Percentiles rank a stretch among this genome's conserved stretches.
Conservation (phyloP, 805 yeast species). For the Hanseniaspora occidentalis region DNA sequence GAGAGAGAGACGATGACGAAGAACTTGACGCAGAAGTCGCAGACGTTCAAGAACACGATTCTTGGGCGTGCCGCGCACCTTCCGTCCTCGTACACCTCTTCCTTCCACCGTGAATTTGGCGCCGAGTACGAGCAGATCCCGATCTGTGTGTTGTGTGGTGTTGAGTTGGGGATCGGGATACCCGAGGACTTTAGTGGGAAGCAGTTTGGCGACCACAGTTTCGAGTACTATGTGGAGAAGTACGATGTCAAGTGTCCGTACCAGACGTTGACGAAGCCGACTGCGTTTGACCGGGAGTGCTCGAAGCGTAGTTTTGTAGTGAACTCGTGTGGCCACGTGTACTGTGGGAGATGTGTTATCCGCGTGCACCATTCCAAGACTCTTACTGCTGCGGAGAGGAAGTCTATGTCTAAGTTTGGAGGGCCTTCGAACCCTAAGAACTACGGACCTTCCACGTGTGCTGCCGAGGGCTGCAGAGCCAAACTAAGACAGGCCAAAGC, state of each 20-base stretch:
- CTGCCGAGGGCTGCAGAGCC: constrained; percentile 37
- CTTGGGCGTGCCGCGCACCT: constrained; percentile 13
- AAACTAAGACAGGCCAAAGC: constrained; percentile 33
- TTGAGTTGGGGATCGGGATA: constrained; percentile 60
- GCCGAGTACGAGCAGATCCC: constrained; percentile 27
- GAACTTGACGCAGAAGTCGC: constrained; percentile 16
- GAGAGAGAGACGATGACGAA: constrained; percentile 18
- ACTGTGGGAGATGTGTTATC: constrained; percentile 75
- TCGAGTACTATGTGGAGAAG: constrained; percentile 22
- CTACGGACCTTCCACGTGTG: constrained; percentile 48
- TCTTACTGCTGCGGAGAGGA: constrained; percentile 14
- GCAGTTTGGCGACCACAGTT: constrained; percentile 14
- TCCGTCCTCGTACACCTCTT: constrained; percentile 22
- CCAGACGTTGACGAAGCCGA: constrained; percentile 38
- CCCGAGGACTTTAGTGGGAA: constrained; percentile 35
- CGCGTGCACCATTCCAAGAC: constrained; percentile 37
- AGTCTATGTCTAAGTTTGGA: constrained; percentile 12
- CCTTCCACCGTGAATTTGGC: constrained; percentile 17
- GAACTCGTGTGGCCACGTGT: constrained; percentile 70
- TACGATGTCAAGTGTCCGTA: constrained; percentile 48
- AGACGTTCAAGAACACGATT: constrained; percentile 16
- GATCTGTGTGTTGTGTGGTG: constrained; percentile 60
- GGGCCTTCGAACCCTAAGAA: constrained; percentile 30
- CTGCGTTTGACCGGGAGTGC: constrained; percentile 42
- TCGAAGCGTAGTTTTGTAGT: constrained; percentile 52